Evolutionary conservation across 2,329 filamentous ascomycete genomes (phyloP).

Genomic region (Colletotrichum australisinense): DNA sequence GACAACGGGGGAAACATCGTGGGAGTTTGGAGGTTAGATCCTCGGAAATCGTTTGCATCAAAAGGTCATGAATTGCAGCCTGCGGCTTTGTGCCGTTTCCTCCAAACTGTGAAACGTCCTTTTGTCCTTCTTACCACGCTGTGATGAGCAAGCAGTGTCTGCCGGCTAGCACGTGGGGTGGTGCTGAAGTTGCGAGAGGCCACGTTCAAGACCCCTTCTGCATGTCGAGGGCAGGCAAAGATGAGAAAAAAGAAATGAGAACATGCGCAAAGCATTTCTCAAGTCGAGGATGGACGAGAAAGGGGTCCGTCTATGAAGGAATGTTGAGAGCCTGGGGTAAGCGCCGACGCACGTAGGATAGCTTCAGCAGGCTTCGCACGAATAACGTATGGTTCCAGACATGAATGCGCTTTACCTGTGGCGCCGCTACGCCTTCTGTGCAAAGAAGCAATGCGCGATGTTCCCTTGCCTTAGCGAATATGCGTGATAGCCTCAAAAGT

Average conservation of each 20-base stretch:
- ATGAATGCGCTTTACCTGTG: not conserved
- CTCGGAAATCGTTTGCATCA: slow-evolving; percentile 62
- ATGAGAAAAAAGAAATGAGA: slow-evolving; percentile 23
- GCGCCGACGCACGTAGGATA: slow-evolving; percentile 35
- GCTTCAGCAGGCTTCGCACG: slow-evolving; percentile 32
- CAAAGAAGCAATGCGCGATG: slow-evolving; percentile 6
- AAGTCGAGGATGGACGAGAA: slow-evolving; percentile 22
- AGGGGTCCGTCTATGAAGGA: slow-evolving; percentile 30
- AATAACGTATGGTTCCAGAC: slow-evolving; percentile 31
- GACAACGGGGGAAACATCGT: slow-evolving; percentile 53
- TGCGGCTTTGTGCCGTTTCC: slow-evolving; percentile 36
- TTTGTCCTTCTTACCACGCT: slow-evolving; percentile 18
- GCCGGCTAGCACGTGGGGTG: slow-evolving; percentile 18
- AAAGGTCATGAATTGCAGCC: slow-evolving; percentile 39
- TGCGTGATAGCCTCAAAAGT: not conserved
- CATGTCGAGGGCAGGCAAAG: slow-evolving; percentile 21
- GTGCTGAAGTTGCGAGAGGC: slow-evolving; percentile 22
- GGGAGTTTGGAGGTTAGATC: slow-evolving; percentile 61
- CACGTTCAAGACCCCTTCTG: slow-evolving; percentile 15
- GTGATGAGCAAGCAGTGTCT: slow-evolving; percentile 34
- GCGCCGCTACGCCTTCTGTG: not conserved
- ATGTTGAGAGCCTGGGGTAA: slow-evolving; percentile 35
- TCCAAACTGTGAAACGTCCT: slow-evolving; percentile 32
- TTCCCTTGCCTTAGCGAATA: not conserved
- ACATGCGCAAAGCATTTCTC: slow-evolving; percentile 2